phyloP scores from a whole-genome alignment of 2,329 filamentous ascomycete genomes.

The Cercospora brassicicola region DNA sequence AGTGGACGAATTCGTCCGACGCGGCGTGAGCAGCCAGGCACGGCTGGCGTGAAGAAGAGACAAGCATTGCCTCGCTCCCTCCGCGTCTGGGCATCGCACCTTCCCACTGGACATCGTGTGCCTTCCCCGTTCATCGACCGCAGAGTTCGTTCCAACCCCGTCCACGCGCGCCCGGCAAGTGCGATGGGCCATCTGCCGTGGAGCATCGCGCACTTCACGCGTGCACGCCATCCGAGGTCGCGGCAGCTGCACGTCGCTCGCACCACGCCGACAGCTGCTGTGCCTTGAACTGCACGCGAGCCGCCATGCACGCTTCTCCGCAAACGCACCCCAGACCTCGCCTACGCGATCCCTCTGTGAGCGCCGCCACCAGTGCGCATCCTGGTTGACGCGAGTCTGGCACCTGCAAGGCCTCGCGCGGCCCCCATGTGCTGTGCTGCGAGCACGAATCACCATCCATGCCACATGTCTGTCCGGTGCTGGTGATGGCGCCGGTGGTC shows the following conservation, averaged over 20 bases:
- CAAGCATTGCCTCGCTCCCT: background rate
- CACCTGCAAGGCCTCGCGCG: too few relatives aligned
- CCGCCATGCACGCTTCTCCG: background rate
- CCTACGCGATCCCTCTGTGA: background rate
- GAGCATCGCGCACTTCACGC: background rate
- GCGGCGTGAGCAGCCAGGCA: too few relatives aligned
- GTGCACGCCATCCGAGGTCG: conserved; percentile 7
- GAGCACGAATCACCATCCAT: background rate
- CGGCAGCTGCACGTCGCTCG: background rate
- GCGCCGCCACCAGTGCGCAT: background rate
- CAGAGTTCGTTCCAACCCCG: background rate
- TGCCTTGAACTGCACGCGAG: background rate
- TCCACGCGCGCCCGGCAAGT: background rate
- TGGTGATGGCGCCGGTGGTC: background rate
- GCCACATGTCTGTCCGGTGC: background rate
- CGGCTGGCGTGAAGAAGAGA: background rate
- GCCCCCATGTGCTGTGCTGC: background rate
- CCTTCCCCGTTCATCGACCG: background rate
- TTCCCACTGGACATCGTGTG: background rate
- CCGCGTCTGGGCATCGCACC: background rate
- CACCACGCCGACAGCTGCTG: background rate
- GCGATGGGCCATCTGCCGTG: background rate
- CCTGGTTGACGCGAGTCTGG: background rate
- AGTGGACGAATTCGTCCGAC: background rate
- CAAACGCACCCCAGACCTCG: background rate